A percentile compares a stretch with the other conserved stretches of the same genome.
Conservation (phyloP, 176 grass and related monocot genomes). For the Rhynchospora breviuscula region DNA sequence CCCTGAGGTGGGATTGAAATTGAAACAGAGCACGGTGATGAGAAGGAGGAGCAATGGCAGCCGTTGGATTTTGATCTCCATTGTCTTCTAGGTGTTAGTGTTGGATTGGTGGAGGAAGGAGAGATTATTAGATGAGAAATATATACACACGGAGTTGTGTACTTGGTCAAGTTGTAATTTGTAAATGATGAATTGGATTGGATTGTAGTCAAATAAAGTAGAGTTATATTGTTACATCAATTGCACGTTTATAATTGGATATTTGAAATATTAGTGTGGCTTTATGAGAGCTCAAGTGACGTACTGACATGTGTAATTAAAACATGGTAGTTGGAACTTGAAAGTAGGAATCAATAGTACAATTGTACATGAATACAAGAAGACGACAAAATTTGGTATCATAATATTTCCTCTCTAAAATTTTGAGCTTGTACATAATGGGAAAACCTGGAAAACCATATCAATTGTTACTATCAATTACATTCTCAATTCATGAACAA, state of each 20-base stretch:
- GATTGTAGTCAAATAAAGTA: not conserved
- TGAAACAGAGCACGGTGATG: conserved; percentile 29
- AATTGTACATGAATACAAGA: no score
- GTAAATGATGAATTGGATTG: not conserved
- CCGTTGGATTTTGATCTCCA: conserved; percentile 21
- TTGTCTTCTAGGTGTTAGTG: conserved; percentile 13
- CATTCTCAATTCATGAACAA: not conserved
- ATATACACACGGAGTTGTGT: not conserved
- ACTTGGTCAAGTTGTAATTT: not conserved
- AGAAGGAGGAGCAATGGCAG: not conserved
- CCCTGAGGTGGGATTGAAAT: not conserved
- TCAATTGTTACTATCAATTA: not conserved
- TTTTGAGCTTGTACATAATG: not conserved
- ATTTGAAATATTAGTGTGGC: no score
- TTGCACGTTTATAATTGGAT: no score
- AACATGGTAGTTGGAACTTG: no score
- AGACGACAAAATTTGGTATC: not conserved
- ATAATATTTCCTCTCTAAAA: not conserved
- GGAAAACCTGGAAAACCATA: not conserved
- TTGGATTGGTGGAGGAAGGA: not conserved
- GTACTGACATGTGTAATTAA: no score
- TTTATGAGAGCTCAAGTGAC: no score
- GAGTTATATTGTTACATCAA: no score
- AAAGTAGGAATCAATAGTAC: not conserved
- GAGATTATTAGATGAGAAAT: not conserved